phyloP scores from a whole-genome alignment of 78 protist species.

The Polysphondylium violaceum region DNA sequence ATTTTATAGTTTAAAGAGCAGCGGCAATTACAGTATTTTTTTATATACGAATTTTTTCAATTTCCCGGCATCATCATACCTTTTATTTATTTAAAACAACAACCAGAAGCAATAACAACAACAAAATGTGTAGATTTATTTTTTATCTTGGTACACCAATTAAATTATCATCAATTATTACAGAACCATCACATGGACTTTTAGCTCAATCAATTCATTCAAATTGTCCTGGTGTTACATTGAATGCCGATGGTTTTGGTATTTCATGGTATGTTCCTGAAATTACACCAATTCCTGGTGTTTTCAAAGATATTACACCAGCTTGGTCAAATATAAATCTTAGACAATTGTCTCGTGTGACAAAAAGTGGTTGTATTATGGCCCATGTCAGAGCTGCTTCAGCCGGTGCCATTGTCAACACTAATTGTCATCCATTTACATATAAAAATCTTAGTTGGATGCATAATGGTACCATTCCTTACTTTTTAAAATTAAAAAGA shows the following conservation, averaged over 20 bases:
- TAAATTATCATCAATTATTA: conserved; percentile 49
- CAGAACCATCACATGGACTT: conserved; percentile 72
- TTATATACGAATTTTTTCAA: no score
- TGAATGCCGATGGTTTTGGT: conserved; percentile 79
- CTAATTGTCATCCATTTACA: conserved; percentile 76
- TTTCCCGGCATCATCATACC: no score
- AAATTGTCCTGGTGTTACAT: conserved; percentile 31
- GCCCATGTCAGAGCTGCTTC: conserved; percentile 61
- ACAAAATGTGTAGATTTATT: conserved; percentile 73
- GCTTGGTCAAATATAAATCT: conserved; percentile 71
- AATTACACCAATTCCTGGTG: conserved; percentile 70
- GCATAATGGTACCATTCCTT: conserved; percentile 63
- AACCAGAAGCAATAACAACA: not conserved
- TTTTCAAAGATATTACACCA: conserved; percentile 78
- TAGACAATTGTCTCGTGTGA: conserved; percentile 44
- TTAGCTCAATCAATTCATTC: conserved; percentile 63
- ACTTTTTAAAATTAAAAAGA: conserved; percentile 30
- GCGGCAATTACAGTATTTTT: no score
- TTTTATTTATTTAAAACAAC: no score
- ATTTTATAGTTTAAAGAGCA: no score
- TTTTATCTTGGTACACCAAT: conserved; percentile 67
- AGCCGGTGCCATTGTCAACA: conserved; percentile 64
- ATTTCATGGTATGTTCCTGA: conserved; percentile 70
- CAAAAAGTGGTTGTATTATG: conserved; percentile 48
- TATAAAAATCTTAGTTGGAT: conserved; percentile 53